Evolutionary conservation across 225 moss, liverwort and hornwort genomes (phyloP).

Genomic region (Straminergon stramineum): DNA sequence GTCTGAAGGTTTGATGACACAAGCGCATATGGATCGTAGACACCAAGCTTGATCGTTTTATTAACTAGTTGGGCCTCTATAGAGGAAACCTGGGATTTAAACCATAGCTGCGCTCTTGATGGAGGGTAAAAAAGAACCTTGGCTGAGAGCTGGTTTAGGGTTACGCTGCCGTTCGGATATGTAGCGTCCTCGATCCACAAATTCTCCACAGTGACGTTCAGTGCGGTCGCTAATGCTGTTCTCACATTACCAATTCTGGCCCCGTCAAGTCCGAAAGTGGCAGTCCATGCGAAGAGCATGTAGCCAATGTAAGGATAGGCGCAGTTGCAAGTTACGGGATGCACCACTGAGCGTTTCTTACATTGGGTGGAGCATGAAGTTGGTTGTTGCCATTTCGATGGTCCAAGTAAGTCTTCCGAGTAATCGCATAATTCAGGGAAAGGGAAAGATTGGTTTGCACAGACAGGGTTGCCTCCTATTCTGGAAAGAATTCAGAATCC

Average conservation of each 20-base stretch:
- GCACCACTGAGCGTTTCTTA: background rate
- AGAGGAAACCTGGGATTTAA: background rate
- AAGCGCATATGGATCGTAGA: slow-evolving; percentile 24
- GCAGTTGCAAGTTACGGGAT: slow-evolving; percentile 28
- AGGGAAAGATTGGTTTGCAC: slow-evolving; percentile 31
- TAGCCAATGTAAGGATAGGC: slow-evolving; percentile 30
- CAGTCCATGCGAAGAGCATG: slow-evolving; percentile 27
- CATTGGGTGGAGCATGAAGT: slow-evolving; percentile 10
- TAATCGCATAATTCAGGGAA: slow-evolving; percentile 14
- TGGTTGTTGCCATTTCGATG: slow-evolving; percentile 23
- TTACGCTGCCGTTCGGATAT: background rate
- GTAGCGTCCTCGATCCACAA: slow-evolving; percentile 21
- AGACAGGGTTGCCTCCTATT: slow-evolving; percentile 40
- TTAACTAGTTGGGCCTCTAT: slow-evolving; percentile 11
- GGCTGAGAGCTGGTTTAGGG: background rate
- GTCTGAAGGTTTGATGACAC: slow-evolving; percentile 23
- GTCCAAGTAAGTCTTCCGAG: background rate
- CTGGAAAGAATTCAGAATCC: background rate
- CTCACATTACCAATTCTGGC: slow-evolving; percentile 26
- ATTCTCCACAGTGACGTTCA: background rate
- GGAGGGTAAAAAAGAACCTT: slow-evolving; percentile 17
- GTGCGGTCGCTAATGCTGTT: background rate
- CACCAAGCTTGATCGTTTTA: slow-evolving; percentile 6
- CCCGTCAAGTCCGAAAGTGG: slow-evolving; percentile 16
- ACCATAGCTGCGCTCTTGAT: slow-evolving; percentile 11